Base-by-base conservation (phyloP, 352 stramenopile species). In the Phytophthora citrophthora region DNA sequence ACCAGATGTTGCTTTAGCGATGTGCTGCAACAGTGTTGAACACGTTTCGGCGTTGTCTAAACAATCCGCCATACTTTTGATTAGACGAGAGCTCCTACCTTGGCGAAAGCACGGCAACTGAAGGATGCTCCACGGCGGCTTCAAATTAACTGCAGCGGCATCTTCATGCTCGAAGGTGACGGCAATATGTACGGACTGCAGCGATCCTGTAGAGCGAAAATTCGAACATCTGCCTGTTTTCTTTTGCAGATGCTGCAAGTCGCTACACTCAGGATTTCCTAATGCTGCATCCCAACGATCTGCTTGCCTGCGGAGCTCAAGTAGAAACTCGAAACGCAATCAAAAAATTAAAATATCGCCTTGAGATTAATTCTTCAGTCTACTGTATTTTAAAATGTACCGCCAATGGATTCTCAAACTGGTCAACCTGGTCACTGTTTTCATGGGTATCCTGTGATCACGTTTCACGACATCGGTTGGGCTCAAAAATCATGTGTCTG, bases 51-150 rank as follows among this genome's bases (percentile, higher is more conserved):
- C 46, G 18, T 56, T 18, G 47, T 65, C 54, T 65, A 60, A 64
- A 59, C 61, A 59, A 51, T 23, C 38, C 12, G 0, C 10, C 4
- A 1, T 3, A 3, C 23, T 44, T 32, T 53, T 49, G 61, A 64
- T 69, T 69, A 64, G 61, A 64, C 61, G 54, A 68, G 52, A 26
- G 13, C 16, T 20, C 10, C 29, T 34, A n/a, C 13, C n/a, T 1
- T 16, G 5, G 34, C 34, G 12, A 40, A 40, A 16, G 34, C 12
- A 40, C 1, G 11, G 2, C 12, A 41, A 41, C 27, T 7, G 23
- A 13, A 38, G 7, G 32, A 36, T 46, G 50, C 5, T 18, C 4
- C n/a, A 41, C 15, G 15, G 36, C 18, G 36, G 36, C 2, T 41
- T 16, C 36, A 41, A 34, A 34, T 34, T 32, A 34, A 13, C 29